Conservation (phyloP, 1,139 yeast genomes). For the Yamadazyma friedrichii region DNA sequence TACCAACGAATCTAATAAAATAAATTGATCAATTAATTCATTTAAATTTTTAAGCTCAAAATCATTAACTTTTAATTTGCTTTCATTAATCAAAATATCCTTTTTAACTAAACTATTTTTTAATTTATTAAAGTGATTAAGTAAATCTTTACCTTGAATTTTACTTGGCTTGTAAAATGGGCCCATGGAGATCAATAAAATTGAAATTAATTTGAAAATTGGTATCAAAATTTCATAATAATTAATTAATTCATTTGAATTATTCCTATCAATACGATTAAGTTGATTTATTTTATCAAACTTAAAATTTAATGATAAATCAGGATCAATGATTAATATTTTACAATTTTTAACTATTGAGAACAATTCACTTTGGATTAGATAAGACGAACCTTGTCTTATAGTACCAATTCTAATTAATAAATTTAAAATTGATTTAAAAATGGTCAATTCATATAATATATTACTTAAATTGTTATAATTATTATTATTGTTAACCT, state of each 20-base stretch:
- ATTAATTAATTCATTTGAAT: conserved; percentile 21
- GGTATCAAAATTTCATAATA: conserved; percentile 75
- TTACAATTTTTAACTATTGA: conserved; percentile 56
- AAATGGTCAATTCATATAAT: conserved; percentile 71
- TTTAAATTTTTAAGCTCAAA: conserved; percentile 33
- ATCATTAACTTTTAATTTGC: conserved; percentile 15
- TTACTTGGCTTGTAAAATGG: conserved; percentile 70
- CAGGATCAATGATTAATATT: conserved; percentile 72
- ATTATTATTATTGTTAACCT: conserved; percentile 6
- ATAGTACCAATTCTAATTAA: conserved; percentile 75
- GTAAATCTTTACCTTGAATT: conserved; percentile 50
- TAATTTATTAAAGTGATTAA: conserved; percentile 54
- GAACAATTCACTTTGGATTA: conserved; percentile 73
- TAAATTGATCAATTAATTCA: conserved; percentile 55
- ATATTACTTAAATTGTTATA: conserved; percentile 26
- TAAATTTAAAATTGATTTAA: conserved; percentile 68
- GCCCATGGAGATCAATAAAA: conserved; percentile 74
- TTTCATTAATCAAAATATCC: conserved; percentile 47
- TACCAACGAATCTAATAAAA: conserved; percentile 57
- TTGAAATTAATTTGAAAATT: conserved; percentile 67
- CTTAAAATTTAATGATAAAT: conserved; percentile 59
- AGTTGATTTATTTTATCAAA: conserved; percentile 33
- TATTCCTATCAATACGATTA: conserved; percentile 22
- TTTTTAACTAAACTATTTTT: conserved; percentile 70
- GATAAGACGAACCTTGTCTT: conserved; percentile 70